Conservation (phyloP, 306 rosid species). For the Cyamopsis tetragonoloba region DNA sequence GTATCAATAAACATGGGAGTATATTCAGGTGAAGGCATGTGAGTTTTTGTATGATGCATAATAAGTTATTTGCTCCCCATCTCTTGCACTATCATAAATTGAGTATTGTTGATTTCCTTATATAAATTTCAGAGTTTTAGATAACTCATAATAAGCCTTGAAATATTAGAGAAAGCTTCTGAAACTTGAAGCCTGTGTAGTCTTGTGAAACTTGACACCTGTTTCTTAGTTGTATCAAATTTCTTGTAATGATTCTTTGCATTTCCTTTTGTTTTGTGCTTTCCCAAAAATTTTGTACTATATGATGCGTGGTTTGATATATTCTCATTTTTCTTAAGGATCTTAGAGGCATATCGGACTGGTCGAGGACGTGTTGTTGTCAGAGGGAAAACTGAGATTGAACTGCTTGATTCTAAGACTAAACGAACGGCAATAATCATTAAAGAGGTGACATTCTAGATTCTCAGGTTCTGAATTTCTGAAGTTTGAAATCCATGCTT, state of each 20-base stretch:
- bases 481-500: slow-evolving; percentile 9
- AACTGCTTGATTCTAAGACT: slow-evolving; percentile 77
- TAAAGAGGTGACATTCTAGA: slow-evolving; percentile 59
- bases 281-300: background rate
- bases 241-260: background rate
- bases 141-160: slow-evolving; percentile 1
- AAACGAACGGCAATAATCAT: slow-evolving; percentile 75
- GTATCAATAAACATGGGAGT: background rate
- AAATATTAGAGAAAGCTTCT: background rate
- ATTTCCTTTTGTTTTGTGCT: background rate
- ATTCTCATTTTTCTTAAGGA: slow-evolving; percentile 49
- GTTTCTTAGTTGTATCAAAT: background rate
- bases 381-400: slow-evolving; percentile 93
- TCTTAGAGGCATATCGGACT: slow-evolving; percentile 88
- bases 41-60: background rate
- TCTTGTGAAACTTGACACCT: no score
- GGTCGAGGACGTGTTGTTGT: slow-evolving; percentile 85
- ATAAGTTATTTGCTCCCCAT: slow-evolving; percentile 6
- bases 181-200: slow-evolving; percentile 1
- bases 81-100: background rate
- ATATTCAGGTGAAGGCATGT: slow-evolving; percentile 17
- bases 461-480: slow-evolving; percentile 13
- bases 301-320: slow-evolving; percentile 13
- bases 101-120: background rate
- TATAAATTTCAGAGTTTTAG: background rate